These are phyloP conservation scores for Ceratobasidium sp. DNA, from an alignment of 1,284 basidiomycete genomes.

Conservation along the genomic window DNA sequence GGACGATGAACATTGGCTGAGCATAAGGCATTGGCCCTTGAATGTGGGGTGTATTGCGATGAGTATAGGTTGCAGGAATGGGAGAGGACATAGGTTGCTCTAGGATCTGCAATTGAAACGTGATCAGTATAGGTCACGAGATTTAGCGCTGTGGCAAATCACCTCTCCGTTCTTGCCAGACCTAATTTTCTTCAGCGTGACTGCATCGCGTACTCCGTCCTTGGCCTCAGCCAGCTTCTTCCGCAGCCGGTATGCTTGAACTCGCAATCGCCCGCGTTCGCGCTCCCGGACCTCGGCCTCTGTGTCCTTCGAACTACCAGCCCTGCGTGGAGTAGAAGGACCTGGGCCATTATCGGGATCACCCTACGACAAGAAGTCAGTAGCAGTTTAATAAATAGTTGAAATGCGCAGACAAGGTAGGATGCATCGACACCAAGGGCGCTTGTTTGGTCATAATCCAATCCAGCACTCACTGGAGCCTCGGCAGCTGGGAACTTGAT, in stretches of 20 bases:
- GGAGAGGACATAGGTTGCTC: background rate
- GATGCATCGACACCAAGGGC: too few species aligned
- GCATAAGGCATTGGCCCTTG: constrained; percentile 14
- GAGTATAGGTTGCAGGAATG: background rate
- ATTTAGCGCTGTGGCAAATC: background rate
- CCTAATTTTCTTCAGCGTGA: constrained; percentile 31
- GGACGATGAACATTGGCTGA: constrained; percentile 30
- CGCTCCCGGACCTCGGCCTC: constrained; percentile 39
- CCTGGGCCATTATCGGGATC: constrained; percentile 10
- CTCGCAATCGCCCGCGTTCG: constrained; percentile 31
- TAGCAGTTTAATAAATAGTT: background rate
- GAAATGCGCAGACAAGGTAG: too few species aligned
- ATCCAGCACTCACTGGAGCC: constrained; percentile 7
- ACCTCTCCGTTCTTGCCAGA: constrained; percentile 21
- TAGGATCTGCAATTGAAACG: background rate
- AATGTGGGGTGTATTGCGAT: background rate
- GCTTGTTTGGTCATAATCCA: too few species aligned
- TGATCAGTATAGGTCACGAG: background rate
- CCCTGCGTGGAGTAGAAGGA: constrained; percentile 18
- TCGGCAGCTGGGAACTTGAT: constrained; percentile 22
- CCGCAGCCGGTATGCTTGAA: constrained; percentile 41
- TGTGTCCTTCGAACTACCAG: constrained; percentile 13
- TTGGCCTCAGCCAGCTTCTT: constrained; percentile 40
- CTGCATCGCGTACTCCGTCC: constrained; percentile 22
- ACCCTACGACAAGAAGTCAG: background rate